A percentile compares a stretch with the other conserved stretches of the same genome.
Evolutionary conservation across 2,329 filamentous ascomycete genomes (phyloP).

Genomic region (Venturia aucupariae): DNA sequence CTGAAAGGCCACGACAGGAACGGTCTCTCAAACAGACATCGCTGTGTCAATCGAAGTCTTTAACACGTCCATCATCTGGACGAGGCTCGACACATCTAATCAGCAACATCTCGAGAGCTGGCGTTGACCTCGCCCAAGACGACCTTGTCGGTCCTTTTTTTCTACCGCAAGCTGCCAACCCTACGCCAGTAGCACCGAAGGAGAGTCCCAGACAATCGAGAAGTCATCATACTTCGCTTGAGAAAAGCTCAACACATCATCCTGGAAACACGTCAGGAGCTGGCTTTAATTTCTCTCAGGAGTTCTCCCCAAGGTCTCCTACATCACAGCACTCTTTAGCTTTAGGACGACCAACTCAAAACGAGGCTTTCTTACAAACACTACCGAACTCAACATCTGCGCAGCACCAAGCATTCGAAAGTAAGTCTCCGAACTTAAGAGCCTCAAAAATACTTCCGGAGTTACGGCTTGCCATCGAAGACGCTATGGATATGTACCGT

Average conservation of each 20-base stretch:
- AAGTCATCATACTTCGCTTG: background rate
- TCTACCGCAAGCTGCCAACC: background rate
- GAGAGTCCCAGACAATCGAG: background rate
- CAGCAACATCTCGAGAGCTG: background rate
- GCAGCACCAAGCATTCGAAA: background rate
- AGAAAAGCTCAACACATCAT: background rate
- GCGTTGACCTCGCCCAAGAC: background rate
- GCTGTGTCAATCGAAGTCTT: background rate
- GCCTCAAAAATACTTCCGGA: background rate
- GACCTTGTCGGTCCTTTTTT: background rate
- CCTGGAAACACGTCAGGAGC: background rate
- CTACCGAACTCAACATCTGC: background rate
- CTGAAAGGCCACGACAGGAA: background rate
- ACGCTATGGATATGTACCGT: background rate
- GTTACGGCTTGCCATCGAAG: background rate
- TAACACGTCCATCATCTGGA: background rate
- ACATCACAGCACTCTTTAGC: background rate
- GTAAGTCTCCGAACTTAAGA: background rate
- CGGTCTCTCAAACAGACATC: background rate
- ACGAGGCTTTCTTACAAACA: background rate
- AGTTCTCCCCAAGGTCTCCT: background rate
- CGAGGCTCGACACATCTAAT: background rate
- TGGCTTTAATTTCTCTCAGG: background rate
- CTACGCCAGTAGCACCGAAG: background rate
- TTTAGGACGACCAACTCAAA: background rate